These are phyloP conservation scores for Cryomyces minteri DNA, from an alignment of 495 filamentous ascomycete species.

Conservation along the genomic window DNA sequence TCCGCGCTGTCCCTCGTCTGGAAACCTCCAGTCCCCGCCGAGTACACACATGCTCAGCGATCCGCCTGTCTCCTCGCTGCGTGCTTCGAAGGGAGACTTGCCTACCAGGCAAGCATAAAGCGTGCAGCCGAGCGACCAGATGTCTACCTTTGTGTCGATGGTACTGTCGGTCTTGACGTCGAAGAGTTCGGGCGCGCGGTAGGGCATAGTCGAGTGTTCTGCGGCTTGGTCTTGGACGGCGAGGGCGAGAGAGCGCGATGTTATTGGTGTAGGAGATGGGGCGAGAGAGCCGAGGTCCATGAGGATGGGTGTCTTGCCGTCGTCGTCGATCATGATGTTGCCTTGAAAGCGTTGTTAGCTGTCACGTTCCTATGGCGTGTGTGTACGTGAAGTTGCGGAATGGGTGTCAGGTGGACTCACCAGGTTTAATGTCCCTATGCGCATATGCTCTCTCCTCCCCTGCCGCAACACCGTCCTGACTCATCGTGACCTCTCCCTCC, in stretches of 20 bases:
- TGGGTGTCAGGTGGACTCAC: constrained; percentile 23
- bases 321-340: constrained; percentile 92
- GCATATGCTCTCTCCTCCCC: constrained; percentile 70
- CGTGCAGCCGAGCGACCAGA: constrained; percentile 94
- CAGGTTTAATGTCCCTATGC: constrained; percentile 94
- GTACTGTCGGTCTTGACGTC: constrained; percentile 88
- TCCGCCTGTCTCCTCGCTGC: constrained; percentile 88
- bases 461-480: constrained; percentile 51
- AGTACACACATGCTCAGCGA: constrained; percentile 81
- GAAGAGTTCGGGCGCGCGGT: constrained; percentile 92
- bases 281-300: constrained; percentile 95
- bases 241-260: constrained; percentile 75
- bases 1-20: constrained; percentile 48
- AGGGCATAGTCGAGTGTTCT: constrained; percentile 96
- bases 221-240: constrained; percentile 86
- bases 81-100: constrained; percentile 90
- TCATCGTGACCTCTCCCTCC: constrained; percentile 58
- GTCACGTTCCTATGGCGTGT: neutral
- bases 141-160: constrained; percentile 93
- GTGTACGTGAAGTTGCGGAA: neutral
- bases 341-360: constrained; percentile 25
- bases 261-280: constrained; percentile 79
- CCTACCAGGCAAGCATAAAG: constrained; percentile 90
- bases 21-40: constrained; percentile 86
- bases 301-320: constrained; percentile 74